Evolutionary conservation across 805 yeast species (phyloP), one percentile per base, ranked within the genome.

Genomic region (Candida odintsovae): DNA sequence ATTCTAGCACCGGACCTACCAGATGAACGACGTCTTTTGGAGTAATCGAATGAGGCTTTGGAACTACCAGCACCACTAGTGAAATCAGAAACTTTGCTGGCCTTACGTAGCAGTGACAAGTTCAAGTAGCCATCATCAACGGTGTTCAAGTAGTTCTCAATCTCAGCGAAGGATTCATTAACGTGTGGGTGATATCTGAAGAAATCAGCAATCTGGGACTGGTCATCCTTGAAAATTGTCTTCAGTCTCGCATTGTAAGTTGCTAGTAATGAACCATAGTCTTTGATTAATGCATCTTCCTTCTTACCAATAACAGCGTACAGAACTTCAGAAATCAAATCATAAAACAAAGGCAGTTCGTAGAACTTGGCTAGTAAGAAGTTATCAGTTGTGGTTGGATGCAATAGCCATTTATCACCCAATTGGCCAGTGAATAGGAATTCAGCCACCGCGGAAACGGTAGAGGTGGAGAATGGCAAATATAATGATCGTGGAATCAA

Each of bases 401-500:
- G 69, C 36, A 86, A 64, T n/a, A 73, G 64, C 92, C 92, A 85
- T 54, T 77, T 82, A 44, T 82, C 78, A 22, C 88, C 88, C 20
- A 86, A 77, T 62, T 85, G 90, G 1, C 94, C 95, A 6, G 90
- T 86, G 56, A 82, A 84, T 46, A 86, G 69, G 60, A 80, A 86
- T 58, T 86, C 94, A 23, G 82, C 69, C 52, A 85, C 76, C 3
- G 89, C 89, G 46, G 72, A 72, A 15, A 84, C 77, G 0, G 88
- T 76, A 1, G 67, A 60, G 1, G 83, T 78, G 3, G 80, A 62
- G 65, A 82, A 83, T 4, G 95, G 94, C 51, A 86, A 61, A 53
- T 82, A 85, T 23, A 86, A 59, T 16, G 80, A 72, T 50, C 95
- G 70, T 15, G 95, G 94, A 33, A 83, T 72, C 46, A 78, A 68